Conservation (phyloP, 495 filamentous ascomycete species). For the Letharia lupina region DNA sequence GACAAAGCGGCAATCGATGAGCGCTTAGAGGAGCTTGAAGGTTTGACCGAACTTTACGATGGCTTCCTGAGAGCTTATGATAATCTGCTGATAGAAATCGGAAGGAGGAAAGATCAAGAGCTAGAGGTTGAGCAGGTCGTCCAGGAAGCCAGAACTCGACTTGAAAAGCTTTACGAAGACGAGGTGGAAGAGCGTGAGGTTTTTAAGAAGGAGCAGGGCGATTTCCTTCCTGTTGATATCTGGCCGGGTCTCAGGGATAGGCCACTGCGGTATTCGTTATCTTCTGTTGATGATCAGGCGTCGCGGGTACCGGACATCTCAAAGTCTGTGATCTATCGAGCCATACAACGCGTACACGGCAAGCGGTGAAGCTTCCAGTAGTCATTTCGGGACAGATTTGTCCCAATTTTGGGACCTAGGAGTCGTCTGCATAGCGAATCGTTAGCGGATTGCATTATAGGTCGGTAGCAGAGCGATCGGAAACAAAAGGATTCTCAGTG, state of each 20-base stretch:
- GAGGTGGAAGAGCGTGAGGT: slow-evolving; percentile 67
- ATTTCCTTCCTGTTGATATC: slow-evolving; percentile 79
- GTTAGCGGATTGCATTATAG: slow-evolving; percentile 6
- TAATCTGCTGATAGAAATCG: slow-evolving; percentile 72
- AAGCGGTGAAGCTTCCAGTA: slow-evolving; percentile 1
- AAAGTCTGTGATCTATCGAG: slow-evolving; percentile 25
- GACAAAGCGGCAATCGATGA: slow-evolving; percentile 59
- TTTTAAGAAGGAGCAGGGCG: slow-evolving; percentile 75
- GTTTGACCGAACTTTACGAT: slow-evolving; percentile 68
- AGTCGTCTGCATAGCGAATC: background rate
- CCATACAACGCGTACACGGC: slow-evolving; percentile 21
- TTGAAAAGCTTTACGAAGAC: slow-evolving; percentile 65
- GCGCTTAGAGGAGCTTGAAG: slow-evolving; percentile 64
- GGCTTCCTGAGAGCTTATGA: slow-evolving; percentile 78
- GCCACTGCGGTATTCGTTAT: slow-evolving; percentile 51
- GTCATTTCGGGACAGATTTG: background rate
- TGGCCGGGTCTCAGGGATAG: slow-evolving; percentile 66
- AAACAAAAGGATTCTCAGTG: slow-evolving; percentile 22
- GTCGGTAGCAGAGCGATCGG: background rate
- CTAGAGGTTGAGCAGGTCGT: slow-evolving; percentile 65
- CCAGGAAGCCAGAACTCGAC: slow-evolving; percentile 61
- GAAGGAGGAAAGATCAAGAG: slow-evolving; percentile 59
- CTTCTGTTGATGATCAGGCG: slow-evolving; percentile 28
- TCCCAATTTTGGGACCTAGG: background rate
- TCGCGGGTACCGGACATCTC: slow-evolving; percentile 27